These are phyloP conservation scores for Penicillium robsamsonii DNA, from an alignment of 495 filamentous ascomycete genomes.

Conservation along the genomic window DNA sequence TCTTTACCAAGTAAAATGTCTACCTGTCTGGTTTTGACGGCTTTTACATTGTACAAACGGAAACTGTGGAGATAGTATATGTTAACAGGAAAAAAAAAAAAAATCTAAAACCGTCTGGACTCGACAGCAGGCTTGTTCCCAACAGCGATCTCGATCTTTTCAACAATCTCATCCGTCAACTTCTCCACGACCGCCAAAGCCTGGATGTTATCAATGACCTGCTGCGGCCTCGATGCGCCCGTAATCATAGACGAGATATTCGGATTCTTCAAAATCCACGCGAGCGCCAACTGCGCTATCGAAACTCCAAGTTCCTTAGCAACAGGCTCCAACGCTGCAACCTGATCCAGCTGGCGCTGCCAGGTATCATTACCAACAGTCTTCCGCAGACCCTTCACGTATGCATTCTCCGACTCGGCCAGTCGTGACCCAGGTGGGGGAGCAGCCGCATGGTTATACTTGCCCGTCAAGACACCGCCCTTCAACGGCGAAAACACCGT, in stretches of 20 bases:
- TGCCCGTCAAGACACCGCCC: constrained; percentile 73
- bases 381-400: constrained; percentile 31
- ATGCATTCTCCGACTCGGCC: constrained; percentile 41
- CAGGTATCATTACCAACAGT: constrained; percentile 23
- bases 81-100: too few relatives aligned
- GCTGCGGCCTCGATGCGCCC: constrained; percentile 68
- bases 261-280: constrained; percentile 77
- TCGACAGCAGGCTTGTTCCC: constrained; percentile 58
- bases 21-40: background rate
- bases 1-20: background rate
- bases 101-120: constrained; percentile 18
- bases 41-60: too few relatives aligned
- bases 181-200: constrained; percentile 60
- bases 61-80: too few relatives aligned
- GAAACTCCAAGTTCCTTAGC: constrained; percentile 66
- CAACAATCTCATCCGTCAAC: constrained; percentile 65
- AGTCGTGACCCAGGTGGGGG: constrained; percentile 38
- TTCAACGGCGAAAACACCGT: constrained; percentile 73
- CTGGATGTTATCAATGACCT: constrained; percentile 68
- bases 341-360: constrained; percentile 24
- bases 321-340: constrained; percentile 53
- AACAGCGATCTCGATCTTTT: constrained; percentile 65
- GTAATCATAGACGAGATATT: constrained; percentile 75
- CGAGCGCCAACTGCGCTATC: constrained; percentile 66
- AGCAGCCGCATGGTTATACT: constrained; percentile 65